Conservation (phyloP, 108 stramenopile species). For the Nitzschia putrida region DNA sequence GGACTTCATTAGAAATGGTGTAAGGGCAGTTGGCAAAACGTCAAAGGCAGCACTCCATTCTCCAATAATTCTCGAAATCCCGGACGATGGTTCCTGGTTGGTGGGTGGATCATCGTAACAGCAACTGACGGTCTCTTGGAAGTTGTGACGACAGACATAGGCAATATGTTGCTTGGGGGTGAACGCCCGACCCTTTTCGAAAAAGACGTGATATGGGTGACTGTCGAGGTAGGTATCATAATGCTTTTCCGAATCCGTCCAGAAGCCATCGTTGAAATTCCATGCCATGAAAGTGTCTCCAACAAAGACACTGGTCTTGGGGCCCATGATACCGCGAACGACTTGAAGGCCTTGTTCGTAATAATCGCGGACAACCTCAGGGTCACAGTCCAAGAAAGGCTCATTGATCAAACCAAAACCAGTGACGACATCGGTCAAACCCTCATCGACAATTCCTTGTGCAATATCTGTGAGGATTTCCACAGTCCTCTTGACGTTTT, state of each 20-base stretch:
- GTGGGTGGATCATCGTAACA: constrained; percentile 53
- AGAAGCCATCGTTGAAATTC: constrained; percentile 58
- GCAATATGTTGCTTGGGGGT: constrained; percentile 73
- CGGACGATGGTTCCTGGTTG: constrained; percentile 28
- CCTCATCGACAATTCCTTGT: constrained; percentile 42
- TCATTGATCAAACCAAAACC: constrained; percentile 84
- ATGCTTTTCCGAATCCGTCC: constrained; percentile 39
- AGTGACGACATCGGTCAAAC: constrained; percentile 54
- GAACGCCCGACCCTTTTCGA: constrained; percentile 50
- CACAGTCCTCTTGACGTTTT: constrained; percentile 56
- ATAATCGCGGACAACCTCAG: constrained; percentile 45
- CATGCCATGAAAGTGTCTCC: constrained; percentile 55
- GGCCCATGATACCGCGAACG: constrained; percentile 46
- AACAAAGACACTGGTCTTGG: constrained; percentile 47
- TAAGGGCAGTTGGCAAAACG: constrained; percentile 40
- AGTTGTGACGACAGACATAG: constrained; percentile 51
- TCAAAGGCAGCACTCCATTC: constrained; percentile 76
- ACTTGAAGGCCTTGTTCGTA: constrained; percentile 48
- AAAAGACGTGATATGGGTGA: constrained; percentile 74
- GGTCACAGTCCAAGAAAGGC: constrained; percentile 54
- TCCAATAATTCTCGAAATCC: constrained; percentile 59
- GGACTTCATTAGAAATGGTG: constrained; percentile 45
- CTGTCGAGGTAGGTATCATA: constrained; percentile 59
- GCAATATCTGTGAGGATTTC: constrained; percentile 49
- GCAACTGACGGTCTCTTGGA: constrained; percentile 32